Evolutionary conservation across 2,329 filamentous ascomycete species (phyloP).

Genomic region (Parascedosporium putredinis): DNA sequence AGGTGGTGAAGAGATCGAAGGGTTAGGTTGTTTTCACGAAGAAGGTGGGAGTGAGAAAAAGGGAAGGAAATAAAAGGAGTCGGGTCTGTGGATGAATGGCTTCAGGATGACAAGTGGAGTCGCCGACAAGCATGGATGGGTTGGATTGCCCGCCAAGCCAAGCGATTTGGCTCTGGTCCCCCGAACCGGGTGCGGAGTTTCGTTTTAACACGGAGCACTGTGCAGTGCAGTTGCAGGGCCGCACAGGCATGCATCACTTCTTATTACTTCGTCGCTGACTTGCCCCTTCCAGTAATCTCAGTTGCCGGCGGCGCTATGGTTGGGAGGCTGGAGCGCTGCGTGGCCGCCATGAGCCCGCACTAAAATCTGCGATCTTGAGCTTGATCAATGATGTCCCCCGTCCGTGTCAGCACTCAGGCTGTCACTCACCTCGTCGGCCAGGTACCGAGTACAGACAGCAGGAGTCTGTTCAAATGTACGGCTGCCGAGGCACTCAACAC

Average conservation of each 20-base stretch:
- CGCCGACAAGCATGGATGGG: background rate
- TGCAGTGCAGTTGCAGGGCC: background rate
- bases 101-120: slow-evolving; percentile 1
- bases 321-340: too few relatives aligned
- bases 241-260: too few relatives aligned
- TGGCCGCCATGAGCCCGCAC: background rate
- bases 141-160: background rate
- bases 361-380: background rate
- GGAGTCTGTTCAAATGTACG: too few relatives aligned
- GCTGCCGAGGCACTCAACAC: too few relatives aligned
- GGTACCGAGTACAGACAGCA: too few relatives aligned
- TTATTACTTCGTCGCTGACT: too few relatives aligned
- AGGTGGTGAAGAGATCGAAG: background rate
- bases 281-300: too few relatives aligned
- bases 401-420: too few relatives aligned
- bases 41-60: background rate
- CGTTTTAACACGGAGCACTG: background rate
- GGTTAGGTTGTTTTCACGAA: background rate
- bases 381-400: background rate
- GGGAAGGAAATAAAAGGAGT: slow-evolving; percentile 3
- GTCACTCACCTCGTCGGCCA: too few relatives aligned
- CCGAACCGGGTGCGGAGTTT: slow-evolving; percentile 1
- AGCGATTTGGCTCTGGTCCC: background rate
- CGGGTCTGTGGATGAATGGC: background rate
- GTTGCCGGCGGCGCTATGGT: too few relatives aligned